Evolutionary conservation across 441 rosid genomes (phyloP).

Genomic region (Populus hybrid): DNA sequence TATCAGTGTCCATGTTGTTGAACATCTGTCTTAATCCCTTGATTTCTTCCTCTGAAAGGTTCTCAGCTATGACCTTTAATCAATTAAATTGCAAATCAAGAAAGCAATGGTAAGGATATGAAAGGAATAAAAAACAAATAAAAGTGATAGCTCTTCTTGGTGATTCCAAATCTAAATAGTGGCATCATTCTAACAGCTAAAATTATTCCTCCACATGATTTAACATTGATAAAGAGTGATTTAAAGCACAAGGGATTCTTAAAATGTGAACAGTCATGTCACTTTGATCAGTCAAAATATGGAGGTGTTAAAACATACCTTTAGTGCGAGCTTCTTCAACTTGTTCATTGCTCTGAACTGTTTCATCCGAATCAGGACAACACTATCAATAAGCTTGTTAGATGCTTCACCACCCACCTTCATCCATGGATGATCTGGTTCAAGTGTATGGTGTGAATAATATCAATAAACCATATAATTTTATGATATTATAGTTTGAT

Average conservation of each 20-base stretch:
- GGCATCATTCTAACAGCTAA: neutral
- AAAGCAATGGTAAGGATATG: neutral
- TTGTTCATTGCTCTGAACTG: slow-evolving; percentile 92
- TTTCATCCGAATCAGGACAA: slow-evolving; percentile 75
- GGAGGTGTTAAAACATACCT: slow-evolving; percentile 33
- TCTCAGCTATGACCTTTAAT: slow-evolving; percentile 74
- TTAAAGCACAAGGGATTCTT: too few relatives aligned
- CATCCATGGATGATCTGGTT: slow-evolving; percentile 84
- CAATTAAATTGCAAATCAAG: slow-evolving; percentile 6
- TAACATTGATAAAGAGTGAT: too few relatives aligned
- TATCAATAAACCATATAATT: neutral
- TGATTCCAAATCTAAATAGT: neutral
- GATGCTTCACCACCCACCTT: slow-evolving; percentile 58
- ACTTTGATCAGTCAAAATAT: neutral
- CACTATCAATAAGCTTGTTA: slow-evolving; percentile 73
- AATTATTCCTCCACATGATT: too few relatives aligned
- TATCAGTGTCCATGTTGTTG: slow-evolving; percentile 84
- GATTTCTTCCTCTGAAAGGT: slow-evolving; percentile 73
- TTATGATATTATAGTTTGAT: neutral
- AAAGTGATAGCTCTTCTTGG: neutral
- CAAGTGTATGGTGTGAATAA: slow-evolving; percentile 11
- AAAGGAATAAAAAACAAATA: neutral
- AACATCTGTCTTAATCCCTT: slow-evolving; percentile 83
- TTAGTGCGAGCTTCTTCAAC: slow-evolving; percentile 82
- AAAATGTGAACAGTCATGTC: neutral